A percentile compares a stretch with the other conserved stretches of the same genome.
These are phyloP conservation scores for Aureobasidium sp. DNA, from an alignment of 2,329 filamentous ascomycete genomes.

Conservation along the genomic window DNA sequence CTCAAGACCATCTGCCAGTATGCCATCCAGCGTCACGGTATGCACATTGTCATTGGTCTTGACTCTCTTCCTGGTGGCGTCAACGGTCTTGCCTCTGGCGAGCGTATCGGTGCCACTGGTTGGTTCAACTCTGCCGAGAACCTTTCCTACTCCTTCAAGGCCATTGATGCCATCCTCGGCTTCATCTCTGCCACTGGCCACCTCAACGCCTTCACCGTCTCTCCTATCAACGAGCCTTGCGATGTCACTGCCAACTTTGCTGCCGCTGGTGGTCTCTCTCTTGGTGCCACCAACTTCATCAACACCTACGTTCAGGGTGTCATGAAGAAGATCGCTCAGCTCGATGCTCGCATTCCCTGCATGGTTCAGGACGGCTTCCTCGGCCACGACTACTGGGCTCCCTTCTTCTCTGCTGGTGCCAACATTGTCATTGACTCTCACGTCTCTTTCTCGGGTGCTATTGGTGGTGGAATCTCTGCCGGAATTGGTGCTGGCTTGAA, in stretches of 20 bases:
- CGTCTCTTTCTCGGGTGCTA: constrained; percentile 1
- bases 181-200: constrained; percentile 14
- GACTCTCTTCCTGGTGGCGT: constrained; percentile 29
- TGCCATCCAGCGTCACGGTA: constrained; percentile 28
- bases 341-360: constrained; percentile 25
- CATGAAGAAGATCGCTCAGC: constrained; percentile 20
- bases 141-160: constrained; percentile 25
- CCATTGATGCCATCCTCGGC: constrained; percentile 13
- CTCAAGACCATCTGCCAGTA: constrained; percentile 20
- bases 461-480: not conserved
- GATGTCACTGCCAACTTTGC: constrained; percentile 21
- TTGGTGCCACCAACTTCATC: constrained; percentile 25
- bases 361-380: constrained; percentile 29
- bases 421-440: constrained; percentile 29
- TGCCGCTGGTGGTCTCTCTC: constrained; percentile 24
- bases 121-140: constrained; percentile 23
- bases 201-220: constrained; percentile 13
- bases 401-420: constrained; percentile 19
- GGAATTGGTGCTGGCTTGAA: not conserved
- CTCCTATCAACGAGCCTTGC: constrained; percentile 15
- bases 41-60: constrained; percentile 30
- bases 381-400: constrained; percentile 23
- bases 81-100: constrained; percentile 24
- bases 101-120: constrained; percentile 22
- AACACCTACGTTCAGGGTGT: constrained; percentile 28